Evolutionary conservation across 768 basidiomycete genomes (phyloP).

Genomic region (Suillus ampliporus): DNA sequence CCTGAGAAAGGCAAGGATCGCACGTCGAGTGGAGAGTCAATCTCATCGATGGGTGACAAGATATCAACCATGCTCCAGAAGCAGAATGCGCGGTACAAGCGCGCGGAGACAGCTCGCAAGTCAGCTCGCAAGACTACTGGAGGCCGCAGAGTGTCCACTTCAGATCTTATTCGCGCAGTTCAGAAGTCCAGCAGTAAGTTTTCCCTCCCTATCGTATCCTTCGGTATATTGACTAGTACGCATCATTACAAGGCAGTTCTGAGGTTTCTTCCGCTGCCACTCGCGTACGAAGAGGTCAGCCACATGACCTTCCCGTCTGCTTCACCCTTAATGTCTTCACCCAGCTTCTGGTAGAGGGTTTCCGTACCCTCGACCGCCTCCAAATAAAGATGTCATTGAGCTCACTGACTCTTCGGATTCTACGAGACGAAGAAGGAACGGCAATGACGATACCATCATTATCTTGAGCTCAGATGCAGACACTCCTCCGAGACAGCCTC

Average conservation of each 20-base stretch:
- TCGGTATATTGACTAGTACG: constrained; percentile 3
- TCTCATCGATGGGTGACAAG: constrained; percentile 2
- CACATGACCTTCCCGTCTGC: constrained; percentile 9
- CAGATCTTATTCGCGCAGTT: constrained; percentile 19
- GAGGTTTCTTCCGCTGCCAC: constrained; percentile 24
- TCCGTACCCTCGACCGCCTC: constrained; percentile 21
- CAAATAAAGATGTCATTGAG: constrained; percentile 19
- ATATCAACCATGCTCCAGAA: not conserved
- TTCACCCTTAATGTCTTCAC: constrained; percentile 23
- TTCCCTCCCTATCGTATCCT: constrained; percentile 6
- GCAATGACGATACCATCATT: constrained; percentile 26
- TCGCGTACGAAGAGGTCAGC: constrained; percentile 23
- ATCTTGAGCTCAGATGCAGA: constrained; percentile 32
- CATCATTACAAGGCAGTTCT: not conserved
- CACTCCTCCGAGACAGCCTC: constrained; percentile 1
- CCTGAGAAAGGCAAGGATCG: constrained; percentile 3
- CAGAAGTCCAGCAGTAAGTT: constrained; percentile 21
- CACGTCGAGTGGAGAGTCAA: not conserved
- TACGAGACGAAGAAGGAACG: not conserved
- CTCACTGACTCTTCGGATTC: constrained; percentile 30
- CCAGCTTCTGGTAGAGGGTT: constrained; percentile 9
- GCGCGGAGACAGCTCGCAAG: constrained; percentile 11
- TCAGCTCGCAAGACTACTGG: constrained; percentile 4
- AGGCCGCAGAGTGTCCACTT: constrained; percentile 18
- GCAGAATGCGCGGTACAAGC: constrained; percentile 22